A percentile compares a stretch with the other conserved stretches of the same genome.
Conservation (phyloP, 2,329 filamentous ascomycete genomes). For the Neonectria hederae region DNA sequence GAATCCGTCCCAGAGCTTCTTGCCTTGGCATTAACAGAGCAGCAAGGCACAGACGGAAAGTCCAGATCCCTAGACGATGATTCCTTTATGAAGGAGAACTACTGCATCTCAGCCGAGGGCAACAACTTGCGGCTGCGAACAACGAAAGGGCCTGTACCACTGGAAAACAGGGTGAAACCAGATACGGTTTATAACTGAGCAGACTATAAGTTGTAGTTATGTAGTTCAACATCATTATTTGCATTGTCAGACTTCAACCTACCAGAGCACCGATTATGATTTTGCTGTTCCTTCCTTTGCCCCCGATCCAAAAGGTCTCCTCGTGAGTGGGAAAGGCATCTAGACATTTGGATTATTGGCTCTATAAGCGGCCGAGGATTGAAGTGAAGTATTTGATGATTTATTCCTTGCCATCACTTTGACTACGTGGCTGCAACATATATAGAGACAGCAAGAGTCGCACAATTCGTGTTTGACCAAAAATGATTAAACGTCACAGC, state of each 20-base stretch:
- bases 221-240: neutral
- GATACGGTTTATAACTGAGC: constrained; percentile 17
- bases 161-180: constrained; percentile 13
- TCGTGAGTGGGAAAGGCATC: neutral
- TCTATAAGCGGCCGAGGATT: no score
- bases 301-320: neutral
- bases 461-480: no score
- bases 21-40: constrained; percentile 6
- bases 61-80: neutral
- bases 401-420: no score
- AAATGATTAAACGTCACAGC: no score
- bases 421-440: no score
- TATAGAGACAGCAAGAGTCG: no score
- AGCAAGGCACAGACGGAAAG: neutral
- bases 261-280: neutral
- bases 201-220: neutral
- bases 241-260: neutral
- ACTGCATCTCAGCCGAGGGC: constrained; percentile 14
- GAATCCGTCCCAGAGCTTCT: constrained; percentile 21
- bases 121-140: constrained; percentile 3
- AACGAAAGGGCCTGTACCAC: neutral
- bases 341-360: no score
- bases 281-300: neutral
- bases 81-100: constrained; percentile 18
- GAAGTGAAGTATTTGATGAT: no score